Conservation (phyloP, 2,329 filamentous ascomycete species). For the Scytalidium sp. region DNA sequence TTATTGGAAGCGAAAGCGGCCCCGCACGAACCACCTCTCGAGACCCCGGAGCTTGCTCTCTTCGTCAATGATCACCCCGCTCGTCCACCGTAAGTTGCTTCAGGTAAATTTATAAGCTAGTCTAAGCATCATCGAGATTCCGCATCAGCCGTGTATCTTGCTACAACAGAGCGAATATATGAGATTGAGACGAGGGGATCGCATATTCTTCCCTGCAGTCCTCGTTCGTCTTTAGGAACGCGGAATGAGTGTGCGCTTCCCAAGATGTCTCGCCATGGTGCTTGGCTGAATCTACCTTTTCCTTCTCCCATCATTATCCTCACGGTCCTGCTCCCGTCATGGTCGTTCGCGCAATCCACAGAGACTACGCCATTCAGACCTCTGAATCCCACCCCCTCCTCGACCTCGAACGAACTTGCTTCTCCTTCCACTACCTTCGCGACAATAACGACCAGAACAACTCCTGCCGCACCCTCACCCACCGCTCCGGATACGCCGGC, state of each 20-base stretch:
- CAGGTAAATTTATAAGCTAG: too few species aligned
- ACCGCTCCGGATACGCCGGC: slow-evolving; percentile 4
- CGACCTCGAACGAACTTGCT: slow-evolving; percentile 5
- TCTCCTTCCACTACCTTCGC: slow-evolving; percentile 4
- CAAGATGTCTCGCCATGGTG: slow-evolving; percentile 5
- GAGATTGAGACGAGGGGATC: too few species aligned
- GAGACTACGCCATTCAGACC: background rate
- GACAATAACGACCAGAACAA: slow-evolving; percentile 1
- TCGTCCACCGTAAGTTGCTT: too few species aligned
- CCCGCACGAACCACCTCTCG: too few species aligned
- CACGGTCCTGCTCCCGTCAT: slow-evolving; percentile 16
- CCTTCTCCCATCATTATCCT: slow-evolving; percentile 20
- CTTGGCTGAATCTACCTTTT: slow-evolving; percentile 12
- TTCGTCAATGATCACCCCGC: too few species aligned
- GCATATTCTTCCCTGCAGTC: too few species aligned
- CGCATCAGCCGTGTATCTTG: too few species aligned
- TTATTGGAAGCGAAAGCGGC: too few species aligned
- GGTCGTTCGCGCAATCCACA: slow-evolving; percentile 19
- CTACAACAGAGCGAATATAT: too few species aligned
- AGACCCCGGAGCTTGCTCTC: too few species aligned
- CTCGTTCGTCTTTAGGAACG: too few species aligned
- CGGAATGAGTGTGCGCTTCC: background rate
- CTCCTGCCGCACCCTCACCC: background rate
- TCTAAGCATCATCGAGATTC: too few species aligned
- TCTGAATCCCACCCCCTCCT: slow-evolving; percentile 4